phyloP scores from a whole-genome alignment of 2,329 filamentous ascomycete genomes.

The Xylariales sp. region DNA sequence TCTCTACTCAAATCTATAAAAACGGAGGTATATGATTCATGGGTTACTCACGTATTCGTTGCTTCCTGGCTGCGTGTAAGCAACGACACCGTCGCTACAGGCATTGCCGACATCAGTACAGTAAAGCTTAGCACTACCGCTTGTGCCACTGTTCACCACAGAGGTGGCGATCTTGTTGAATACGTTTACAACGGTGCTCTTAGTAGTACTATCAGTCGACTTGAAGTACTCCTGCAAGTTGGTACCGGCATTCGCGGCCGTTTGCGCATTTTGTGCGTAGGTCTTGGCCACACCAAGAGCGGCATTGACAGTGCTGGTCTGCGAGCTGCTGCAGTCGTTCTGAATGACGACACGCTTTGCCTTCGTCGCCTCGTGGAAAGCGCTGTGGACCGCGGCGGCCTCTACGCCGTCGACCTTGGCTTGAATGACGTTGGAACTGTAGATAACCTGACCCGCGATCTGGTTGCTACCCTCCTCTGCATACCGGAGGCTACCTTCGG shows the following conservation, averaged over 20 bases:
- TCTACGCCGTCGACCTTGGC: constrained; percentile 9
- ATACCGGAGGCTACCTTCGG: constrained; percentile 21
- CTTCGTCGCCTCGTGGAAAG: constrained; percentile 13
- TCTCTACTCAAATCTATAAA: not conserved
- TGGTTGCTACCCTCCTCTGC: constrained; percentile 27
- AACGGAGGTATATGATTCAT: no score
- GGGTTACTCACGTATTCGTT: constrained; percentile 25
- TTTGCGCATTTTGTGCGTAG: constrained; percentile 9
- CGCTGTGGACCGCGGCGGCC: constrained; percentile 17
- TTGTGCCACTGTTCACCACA: constrained; percentile 22
- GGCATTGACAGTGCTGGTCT: constrained; percentile 8
- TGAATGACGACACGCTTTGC: constrained; percentile 21
- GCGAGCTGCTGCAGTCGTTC: constrained; percentile 23
- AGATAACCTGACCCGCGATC: constrained; percentile 22
- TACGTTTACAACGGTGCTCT: constrained; percentile 16
- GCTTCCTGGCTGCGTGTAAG: constrained; percentile 13
- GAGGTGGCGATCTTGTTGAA: constrained; percentile 26
- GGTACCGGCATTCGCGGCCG: constrained; percentile 19
- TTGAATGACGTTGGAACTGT: constrained; percentile 21
- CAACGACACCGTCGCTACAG: constrained; percentile 20
- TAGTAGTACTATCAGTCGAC: constrained; percentile 21
- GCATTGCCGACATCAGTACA: constrained; percentile 18
- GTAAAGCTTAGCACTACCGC: constrained; percentile 24
- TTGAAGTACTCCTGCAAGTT: constrained; percentile 31
- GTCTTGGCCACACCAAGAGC: constrained; percentile 21